phyloP scores from a whole-genome alignment of 106 monocot genomes.

The Dendrobium catenatum region DNA sequence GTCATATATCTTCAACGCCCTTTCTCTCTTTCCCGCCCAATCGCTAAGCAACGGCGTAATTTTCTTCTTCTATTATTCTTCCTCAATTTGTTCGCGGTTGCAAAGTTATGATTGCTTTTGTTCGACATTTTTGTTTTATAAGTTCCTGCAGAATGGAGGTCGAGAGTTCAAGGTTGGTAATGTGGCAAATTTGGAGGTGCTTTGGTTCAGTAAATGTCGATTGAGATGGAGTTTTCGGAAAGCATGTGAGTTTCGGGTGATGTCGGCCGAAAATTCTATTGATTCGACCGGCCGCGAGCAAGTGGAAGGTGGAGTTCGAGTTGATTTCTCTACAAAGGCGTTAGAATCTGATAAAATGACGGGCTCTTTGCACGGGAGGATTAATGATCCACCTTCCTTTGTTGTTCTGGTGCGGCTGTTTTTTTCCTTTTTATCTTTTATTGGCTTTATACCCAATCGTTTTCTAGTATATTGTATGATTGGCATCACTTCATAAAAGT shows the following conservation, averaged over 20 bases:
- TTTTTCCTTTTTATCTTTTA: not conserved
- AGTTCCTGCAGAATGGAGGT: constrained; percentile 2
- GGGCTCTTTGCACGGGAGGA: constrained; percentile 21
- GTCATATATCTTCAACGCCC: constrained; percentile 21
- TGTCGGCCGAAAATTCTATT: constrained; percentile 5
- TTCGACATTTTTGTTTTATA: not conserved
- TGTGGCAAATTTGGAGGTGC: constrained; percentile 1
- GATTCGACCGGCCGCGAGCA: constrained; percentile 3
- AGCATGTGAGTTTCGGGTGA: constrained; percentile 16
- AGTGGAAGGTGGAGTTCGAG: constrained; percentile 7
- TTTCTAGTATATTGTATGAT: not conserved
- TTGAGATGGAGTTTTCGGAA: constrained; percentile 9
- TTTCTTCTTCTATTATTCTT: not conserved
- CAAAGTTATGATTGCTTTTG: not conserved
- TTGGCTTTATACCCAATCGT: not conserved
- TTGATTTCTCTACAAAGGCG: constrained; percentile 7
- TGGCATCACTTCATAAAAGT: not conserved
- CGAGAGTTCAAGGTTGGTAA: constrained; percentile 2
- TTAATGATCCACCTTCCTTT: constrained; percentile 22
- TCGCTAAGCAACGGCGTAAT: not conserved
- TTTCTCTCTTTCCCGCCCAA: constrained; percentile 10
- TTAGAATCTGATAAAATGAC: constrained; percentile 12
- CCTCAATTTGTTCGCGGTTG: not conserved
- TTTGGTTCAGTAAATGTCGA: constrained; percentile 12
- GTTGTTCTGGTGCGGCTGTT: constrained; percentile 17